A percentile compares a stretch with the other conserved stretches of the same genome.
Evolutionary conservation across 1,139 yeast species (phyloP).

Genomic region (Nakaseomyces uthaithaninus): DNA sequence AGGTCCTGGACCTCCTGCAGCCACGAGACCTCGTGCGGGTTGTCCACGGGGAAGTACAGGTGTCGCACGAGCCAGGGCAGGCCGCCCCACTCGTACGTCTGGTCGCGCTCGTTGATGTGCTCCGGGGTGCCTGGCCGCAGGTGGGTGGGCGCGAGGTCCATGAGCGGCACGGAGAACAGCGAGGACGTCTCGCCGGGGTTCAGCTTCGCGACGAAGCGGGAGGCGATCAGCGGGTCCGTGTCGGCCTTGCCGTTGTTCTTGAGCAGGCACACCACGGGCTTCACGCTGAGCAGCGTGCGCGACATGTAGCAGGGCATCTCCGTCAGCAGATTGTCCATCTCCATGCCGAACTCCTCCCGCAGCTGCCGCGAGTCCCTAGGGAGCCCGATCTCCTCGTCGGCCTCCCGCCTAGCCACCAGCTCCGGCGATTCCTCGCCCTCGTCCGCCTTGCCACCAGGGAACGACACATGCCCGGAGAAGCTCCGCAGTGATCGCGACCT

Average conservation of each 20-base stretch:
- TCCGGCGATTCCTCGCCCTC: conserved; percentile 55
- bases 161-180: conserved; percentile 59
- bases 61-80: conserved; percentile 58
- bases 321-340: conserved; percentile 28
- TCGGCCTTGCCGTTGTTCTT: conserved; percentile 31
- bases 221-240: conserved; percentile 18
- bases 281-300: conserved; percentile 70
- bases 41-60: conserved; percentile 49
- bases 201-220: conserved; percentile 31
- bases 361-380: conserved; percentile 43
- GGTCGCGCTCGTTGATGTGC: conserved; percentile 33
- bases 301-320: conserved; percentile 66
- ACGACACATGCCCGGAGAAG: conserved; percentile 81
- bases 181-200: conserved; percentile 70
- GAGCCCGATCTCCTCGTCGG: conserved; percentile 79
- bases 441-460: conserved; percentile 89
- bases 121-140: conserved; percentile 18
- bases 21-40: conserved; percentile 54
- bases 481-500: conserved; percentile 59
- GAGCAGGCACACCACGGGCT: conserved; percentile 72
- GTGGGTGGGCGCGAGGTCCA: conserved; percentile 40
- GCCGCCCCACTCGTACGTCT: conserved; percentile 52
- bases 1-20: conserved; percentile 50
- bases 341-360: conserved; percentile 41
- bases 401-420: conserved; percentile 70